Evolutionary conservation across 331 rosid genomes (phyloP).

Genomic region (Acacia pycnantha): DNA sequence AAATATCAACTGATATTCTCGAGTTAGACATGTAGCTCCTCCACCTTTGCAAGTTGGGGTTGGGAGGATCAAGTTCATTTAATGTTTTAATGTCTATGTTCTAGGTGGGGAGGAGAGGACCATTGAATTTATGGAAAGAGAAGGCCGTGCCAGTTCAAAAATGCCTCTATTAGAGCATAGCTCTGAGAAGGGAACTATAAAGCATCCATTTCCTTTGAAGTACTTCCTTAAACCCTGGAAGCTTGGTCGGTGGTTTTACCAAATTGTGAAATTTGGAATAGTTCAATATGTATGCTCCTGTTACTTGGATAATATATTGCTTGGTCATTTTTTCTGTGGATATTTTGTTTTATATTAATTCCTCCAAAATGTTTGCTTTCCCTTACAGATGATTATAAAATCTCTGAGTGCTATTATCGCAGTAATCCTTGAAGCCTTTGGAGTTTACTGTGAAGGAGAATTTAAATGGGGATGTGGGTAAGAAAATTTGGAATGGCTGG

Average conservation of each 20-base stretch:
- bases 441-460: slow-evolving; percentile 92
- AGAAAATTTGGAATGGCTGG: slow-evolving; percentile 32
- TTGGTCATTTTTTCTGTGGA: slow-evolving; percentile 6
- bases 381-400: slow-evolving; percentile 89
- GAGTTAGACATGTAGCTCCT: background rate
- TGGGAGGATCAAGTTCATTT: background rate
- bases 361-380: slow-evolving; percentile 27
- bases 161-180: slow-evolving; percentile 68
- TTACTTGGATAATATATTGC: slow-evolving; percentile 4
- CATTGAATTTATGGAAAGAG: slow-evolving; percentile 86
- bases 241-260: slow-evolving; percentile 87
- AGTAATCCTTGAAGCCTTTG: slow-evolving; percentile 88
- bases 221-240: slow-evolving; percentile 84
- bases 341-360: slow-evolving; percentile 15
- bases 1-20: background rate
- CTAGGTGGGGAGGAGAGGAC: slow-evolving; percentile 95
- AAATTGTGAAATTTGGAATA: slow-evolving; percentile 88
- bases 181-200: slow-evolving; percentile 57
- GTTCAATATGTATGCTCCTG: slow-evolving; percentile 91
- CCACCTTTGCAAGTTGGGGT: background rate
- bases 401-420: slow-evolving; percentile 77
- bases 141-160: slow-evolving; percentile 64
- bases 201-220: slow-evolving; percentile 90
- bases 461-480: slow-evolving; percentile 93
- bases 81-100: slow-evolving; percentile 4